Evolutionary conservation across 768 basidiomycete species (phyloP), one percentile per base, ranked within the genome.

Genomic region (Polyporus arcularius): DNA sequence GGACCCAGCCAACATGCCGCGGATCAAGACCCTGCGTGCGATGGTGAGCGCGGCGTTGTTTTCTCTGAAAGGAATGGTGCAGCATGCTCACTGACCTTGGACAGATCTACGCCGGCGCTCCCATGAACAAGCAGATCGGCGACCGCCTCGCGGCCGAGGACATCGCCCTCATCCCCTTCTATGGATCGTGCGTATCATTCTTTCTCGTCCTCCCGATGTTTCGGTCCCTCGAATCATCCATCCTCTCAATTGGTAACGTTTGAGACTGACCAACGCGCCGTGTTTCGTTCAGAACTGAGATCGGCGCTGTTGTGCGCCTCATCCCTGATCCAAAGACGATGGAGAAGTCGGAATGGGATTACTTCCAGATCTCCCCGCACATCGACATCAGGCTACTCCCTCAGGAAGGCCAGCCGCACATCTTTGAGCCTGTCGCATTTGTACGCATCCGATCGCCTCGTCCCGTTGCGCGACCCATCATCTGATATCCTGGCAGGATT

Each of bases 271-370:
- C 15, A 9, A 16, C 14, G 26, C 16, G 18, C 38, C 14, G 11
- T 15, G 6, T 30, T 35, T 38, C 8, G 18, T 35, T 35, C 46
- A 67, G 66, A 4, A 67, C 66, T 4, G 66, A 67, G 55, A 53
- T 62, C 14, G 66, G 66, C 7, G 16, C 60, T 31, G 45, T 48
- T 9, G 57, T 53, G n/a, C 53, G 57, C 57, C 56, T 58, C 18
- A 61, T 59, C 48, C 61, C 32, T 40, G 59, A 50, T 39, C 60
- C 57, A 16, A 42, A 43, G 12, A 57, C 41, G 38, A 59, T 53
- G 60, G 53, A 56, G 16, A 63, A 59, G 62, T 30, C 53, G 14
- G 66, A 65, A 40, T 69, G 68, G 68, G 68, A 69, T 26, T 69
- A 65, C 64, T 69, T 69, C 61, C 50, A 50, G 41, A 57, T 68